phyloP scores from a whole-genome alignment of 495 filamentous ascomycete genomes.

The Trichoderma erinaceum region DNA sequence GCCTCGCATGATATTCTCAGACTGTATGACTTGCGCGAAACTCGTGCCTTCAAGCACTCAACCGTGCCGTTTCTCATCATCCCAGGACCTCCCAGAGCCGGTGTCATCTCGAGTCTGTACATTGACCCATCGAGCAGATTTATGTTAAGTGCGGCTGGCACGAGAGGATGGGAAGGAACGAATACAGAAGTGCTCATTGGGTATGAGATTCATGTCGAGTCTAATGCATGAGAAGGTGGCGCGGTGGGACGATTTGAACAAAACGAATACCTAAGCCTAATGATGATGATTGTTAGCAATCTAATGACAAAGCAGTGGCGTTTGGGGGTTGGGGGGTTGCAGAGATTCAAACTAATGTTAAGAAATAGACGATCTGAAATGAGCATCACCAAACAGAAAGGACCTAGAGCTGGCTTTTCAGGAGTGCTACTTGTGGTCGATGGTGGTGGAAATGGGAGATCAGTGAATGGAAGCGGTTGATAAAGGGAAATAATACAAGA shows the following conservation, averaged over 20 bases:
- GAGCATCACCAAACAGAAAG: not conserved
- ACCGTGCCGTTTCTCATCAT: conserved; percentile 91
- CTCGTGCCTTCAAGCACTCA: conserved; percentile 57
- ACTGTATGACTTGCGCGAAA: conserved; percentile 80
- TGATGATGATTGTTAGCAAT: not conserved
- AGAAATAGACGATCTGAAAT: not conserved
- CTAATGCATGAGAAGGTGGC: not conserved
- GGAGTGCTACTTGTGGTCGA: not conserved
- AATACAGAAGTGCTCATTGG: conserved; percentile 87
- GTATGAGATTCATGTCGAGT: conserved; percentile 64
- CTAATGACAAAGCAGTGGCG: not conserved
- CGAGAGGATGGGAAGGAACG: conserved; percentile 91
- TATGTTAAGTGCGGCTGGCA: conserved; percentile 86
- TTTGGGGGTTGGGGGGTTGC: not conserved
- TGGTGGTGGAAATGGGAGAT: not conserved
- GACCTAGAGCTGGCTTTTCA: not conserved
- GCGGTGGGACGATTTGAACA: not conserved
- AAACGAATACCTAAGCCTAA: not conserved
- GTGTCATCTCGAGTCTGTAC: conserved; percentile 77
- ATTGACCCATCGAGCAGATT: conserved; percentile 83
- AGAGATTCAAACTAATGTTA: not conserved
- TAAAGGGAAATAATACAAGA: not conserved
- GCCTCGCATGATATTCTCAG: conserved; percentile 92
- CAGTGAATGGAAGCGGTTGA: not conserved
- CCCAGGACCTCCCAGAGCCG: conserved; percentile 81